Base-by-base conservation (phyloP, 1,139 yeast species). In the Spencermartinsiella ligniputridi region DNA sequence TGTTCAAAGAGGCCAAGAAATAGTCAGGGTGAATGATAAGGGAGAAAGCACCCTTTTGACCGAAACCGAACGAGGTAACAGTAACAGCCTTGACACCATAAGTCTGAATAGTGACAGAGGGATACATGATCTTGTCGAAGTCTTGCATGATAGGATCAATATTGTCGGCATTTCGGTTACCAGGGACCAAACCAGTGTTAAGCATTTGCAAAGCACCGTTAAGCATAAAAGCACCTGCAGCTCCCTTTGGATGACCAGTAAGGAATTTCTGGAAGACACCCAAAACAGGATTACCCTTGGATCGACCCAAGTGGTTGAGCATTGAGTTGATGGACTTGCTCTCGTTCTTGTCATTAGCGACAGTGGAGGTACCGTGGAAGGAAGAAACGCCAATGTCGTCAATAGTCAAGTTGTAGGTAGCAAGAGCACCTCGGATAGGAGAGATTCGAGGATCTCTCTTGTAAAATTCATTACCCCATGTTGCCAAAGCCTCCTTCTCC, bases 161-260 rank as follows among this genome's bases (percentile, higher is more conserved):
- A 66, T 94, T 92, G 70, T 92, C 99, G 49, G 98, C 98, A 64
- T 94, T 94, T 71, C 97, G 82, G 78, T 92, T 92, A 70, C 99
- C 99, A 57, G 99, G 99, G 60, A 92, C 96, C 61, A 90, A 66
- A 70, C 98, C 98, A 61, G 87, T 69, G 72, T 87, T 84, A 67
- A 92, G 76, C 56, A 90, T 83, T 75, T 92, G 99, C 57, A 92
- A 75, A 51, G 90, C 96, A 71, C 99, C 99, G 70, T 92, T 94
- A 78, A 92, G 75, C 98, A 94, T 92, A 98, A 98, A 92, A 52
- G 99, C 97, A 78, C 97, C 98, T 48, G 99, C 99, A 59, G 98
- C 98, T 79, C 98, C 99, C 84, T 92, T 92, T 63, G 98, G 98
- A 75, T 92, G 99, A 72, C 98, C 99, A 61, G 99, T 92, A 64